A percentile compares a stretch with the other conserved stretches of the same genome.
Conservation (phyloP, 2,329 filamentous ascomycete genomes). For the Penicillium sp. region DNA sequence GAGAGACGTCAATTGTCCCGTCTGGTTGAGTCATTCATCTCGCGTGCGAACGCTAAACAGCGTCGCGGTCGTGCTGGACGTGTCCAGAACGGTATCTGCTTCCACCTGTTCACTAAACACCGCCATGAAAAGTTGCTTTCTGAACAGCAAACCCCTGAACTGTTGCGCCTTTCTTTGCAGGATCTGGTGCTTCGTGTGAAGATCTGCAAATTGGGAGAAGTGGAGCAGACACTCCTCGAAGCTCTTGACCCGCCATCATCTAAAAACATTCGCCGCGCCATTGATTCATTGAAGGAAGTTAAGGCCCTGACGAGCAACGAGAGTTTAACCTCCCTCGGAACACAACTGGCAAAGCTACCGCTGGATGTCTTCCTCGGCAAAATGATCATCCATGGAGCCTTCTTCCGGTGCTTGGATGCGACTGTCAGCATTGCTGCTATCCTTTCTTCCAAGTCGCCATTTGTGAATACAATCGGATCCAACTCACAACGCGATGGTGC, state of each 20-base stretch:
- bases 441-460: constrained; percentile 90
- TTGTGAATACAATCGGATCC: constrained; percentile 81
- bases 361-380: constrained; percentile 95
- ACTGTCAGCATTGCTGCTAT: constrained; percentile 89
- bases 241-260: constrained; percentile 86
- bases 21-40: constrained; percentile 92
- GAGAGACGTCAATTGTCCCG: constrained; percentile 87
- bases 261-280: constrained; percentile 88
- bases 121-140: constrained; percentile 81
- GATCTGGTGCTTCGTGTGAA: constrained; percentile 95
- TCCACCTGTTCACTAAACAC: constrained; percentile 90
- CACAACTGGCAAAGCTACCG: constrained; percentile 82
- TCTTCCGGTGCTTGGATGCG: constrained; percentile 91
- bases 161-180: constrained; percentile 89
- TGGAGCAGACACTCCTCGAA: constrained; percentile 83
- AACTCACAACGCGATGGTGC: constrained; percentile 79
- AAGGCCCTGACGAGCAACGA: constrained; percentile 79
- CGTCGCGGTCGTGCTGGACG: constrained; percentile 89
- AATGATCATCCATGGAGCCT: constrained; percentile 78
- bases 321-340: constrained; percentile 80
- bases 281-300: constrained; percentile 91
- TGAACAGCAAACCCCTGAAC: constrained; percentile 93
- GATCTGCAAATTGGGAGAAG: constrained; percentile 91
- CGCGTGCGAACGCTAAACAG: constrained; percentile 92
- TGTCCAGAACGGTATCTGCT: constrained; percentile 92